These are phyloP conservation scores for Phytopythium montanum DNA, from an alignment of 352 stramenopile genomes.

Conservation along the genomic window DNA sequence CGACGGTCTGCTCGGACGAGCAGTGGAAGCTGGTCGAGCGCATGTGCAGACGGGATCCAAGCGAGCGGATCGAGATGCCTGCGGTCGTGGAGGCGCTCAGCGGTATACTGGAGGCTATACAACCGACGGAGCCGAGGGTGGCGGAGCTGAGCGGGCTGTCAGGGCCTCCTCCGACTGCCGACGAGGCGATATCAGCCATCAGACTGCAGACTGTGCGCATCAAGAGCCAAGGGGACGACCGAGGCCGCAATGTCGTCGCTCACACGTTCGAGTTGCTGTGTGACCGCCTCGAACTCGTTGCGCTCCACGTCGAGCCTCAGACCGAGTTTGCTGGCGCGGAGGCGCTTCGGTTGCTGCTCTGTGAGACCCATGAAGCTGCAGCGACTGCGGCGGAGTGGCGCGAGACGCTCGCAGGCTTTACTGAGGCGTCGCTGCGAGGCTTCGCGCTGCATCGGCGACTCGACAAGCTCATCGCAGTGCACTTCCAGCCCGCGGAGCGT, in stretches of 20 bases:
- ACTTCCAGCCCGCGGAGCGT: not conserved
- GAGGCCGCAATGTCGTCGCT: not conserved
- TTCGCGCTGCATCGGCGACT: not conserved
- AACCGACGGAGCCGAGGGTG: not conserved
- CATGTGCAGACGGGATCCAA: conserved; percentile 5
- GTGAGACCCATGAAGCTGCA: not conserved
- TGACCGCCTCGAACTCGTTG: not conserved
- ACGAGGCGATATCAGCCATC: not conserved
- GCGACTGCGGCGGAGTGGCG: not conserved
- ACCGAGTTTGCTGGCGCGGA: not conserved
- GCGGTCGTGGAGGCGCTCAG: conserved; percentile 2
- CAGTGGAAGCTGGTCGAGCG: conserved; percentile 4
- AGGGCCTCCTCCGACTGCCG: conserved; percentile 20
- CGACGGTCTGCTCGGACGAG: not conserved
- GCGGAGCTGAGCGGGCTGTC: not conserved
- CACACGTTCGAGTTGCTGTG: not conserved
- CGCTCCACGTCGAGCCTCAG: not conserved
- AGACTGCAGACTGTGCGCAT: not conserved
- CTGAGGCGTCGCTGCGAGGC: not conserved
- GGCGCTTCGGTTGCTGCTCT: not conserved
- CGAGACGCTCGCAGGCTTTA: not conserved
- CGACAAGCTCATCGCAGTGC: not conserved
- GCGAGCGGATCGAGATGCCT: not conserved
- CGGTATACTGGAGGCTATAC: not conserved
- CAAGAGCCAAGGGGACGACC: not conserved